Evolutionary conservation across 768 basidiomycete genomes (phyloP).

Genomic region (Phanerodontia chrysosporium): DNA sequence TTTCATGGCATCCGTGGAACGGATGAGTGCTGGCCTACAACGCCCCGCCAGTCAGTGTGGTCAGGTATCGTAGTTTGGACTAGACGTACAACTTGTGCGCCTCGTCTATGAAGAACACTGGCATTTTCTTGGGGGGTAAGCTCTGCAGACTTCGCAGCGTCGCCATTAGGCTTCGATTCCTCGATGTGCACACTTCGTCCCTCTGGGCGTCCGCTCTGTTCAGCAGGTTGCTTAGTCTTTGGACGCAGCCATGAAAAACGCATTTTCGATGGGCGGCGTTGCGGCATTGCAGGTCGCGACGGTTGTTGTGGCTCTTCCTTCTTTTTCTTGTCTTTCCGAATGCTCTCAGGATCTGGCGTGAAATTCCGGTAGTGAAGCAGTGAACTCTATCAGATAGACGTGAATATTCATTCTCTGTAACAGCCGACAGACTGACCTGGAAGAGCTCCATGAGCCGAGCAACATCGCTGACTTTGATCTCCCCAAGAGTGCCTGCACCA

Average conservation of each 20-base stretch:
- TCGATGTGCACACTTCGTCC: neutral
- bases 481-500: conserved; percentile 18
- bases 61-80: neutral
- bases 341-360: conserved; percentile 31
- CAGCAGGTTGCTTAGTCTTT: neutral
- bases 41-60: neutral
- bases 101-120: conserved; percentile 82
- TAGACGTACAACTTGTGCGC: conserved; percentile 70
- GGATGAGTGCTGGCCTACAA: conserved; percentile 64
- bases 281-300: neutral
- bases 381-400: no score
- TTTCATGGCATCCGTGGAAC: conserved; percentile 79
- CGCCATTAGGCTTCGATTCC: conserved; percentile 27
- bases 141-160: conserved; percentile 26
- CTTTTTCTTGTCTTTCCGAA: conserved; percentile 6
- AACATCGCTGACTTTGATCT: conserved; percentile 72
- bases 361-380: conserved; percentile 74
- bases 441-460: conserved; percentile 83
- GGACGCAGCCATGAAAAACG: conserved; percentile 11
- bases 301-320: neutral
- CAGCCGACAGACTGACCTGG: conserved; percentile 43
- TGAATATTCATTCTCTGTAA: neutral
- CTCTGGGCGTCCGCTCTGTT: neutral
- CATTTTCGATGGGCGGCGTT: neutral
- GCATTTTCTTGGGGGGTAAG: conserved; percentile 60